Evolutionary conservation across 2,329 filamentous ascomycete species (phyloP).

Genomic region (Chaetomium strumarium): DNA sequence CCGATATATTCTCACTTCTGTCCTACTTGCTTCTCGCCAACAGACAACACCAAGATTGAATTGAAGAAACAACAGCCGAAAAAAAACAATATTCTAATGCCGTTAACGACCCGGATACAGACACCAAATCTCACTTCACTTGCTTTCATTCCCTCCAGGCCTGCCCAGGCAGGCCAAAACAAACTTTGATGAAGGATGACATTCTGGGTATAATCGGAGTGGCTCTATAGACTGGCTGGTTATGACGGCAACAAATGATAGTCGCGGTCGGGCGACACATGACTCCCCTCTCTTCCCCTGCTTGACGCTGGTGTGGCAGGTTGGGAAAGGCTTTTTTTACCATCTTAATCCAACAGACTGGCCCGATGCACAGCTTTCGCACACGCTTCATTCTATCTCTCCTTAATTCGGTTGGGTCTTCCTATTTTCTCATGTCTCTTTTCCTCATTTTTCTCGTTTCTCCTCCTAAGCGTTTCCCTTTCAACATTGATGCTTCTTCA

Average conservation of each 20-base stretch:
- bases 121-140: neutral
- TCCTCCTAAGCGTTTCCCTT: neutral
- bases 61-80: neutral
- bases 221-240: neutral
- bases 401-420: constrained; percentile 6
- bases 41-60: neutral
- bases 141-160: neutral
- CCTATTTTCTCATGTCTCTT: neutral
- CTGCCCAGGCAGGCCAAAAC: no score
- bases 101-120: constrained; percentile 10
- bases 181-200: no score
- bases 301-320: neutral
- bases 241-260: neutral
- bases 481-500: neutral
- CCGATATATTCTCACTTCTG: neutral
- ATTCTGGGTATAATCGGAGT: neutral
- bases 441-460: neutral
- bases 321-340: no score
- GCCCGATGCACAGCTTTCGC: neutral
- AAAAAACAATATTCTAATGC: constrained; percentile 3
- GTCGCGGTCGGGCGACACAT: neutral
- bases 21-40: neutral
- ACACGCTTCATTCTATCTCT: constrained; percentile 1
- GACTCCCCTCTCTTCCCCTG: neutral
- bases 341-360: neutral